Evolutionary conservation across 345 rosid species (phyloP), one percentile per base, ranked within the genome.

Genomic region (Cardamine resedifolia): DNA sequence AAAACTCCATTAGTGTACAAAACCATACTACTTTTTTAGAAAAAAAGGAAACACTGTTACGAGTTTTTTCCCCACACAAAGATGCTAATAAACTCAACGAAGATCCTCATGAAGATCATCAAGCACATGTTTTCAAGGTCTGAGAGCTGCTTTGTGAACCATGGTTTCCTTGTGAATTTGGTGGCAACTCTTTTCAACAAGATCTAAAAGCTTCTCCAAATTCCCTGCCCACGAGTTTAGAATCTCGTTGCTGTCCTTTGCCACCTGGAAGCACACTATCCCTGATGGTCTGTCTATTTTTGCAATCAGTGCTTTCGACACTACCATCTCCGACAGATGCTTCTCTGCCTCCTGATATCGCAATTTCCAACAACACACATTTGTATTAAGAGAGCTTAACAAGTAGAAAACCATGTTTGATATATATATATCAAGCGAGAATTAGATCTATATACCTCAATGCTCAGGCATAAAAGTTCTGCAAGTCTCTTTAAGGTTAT

Each of bases 111-210:
- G 63, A 33, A 31, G 31, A 24, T 45, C 16, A 16, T 12, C 23
- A 24, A 19, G 24, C 19, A 41, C 23, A 55, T 5, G 58, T 23
- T 18, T 20, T 75, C 71, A 61, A 47, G 49, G 66, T 65, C 78
- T 87, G 85, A 92, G 72, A 74, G 87, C 95, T 21, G 91, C 92
- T 85, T 92, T 96, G 87, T 92, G 99, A 66, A 92, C 92, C 98
- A 92, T 96, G 71, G 97, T 96, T 80, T 96, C 99, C 78, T 92
- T 96, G 92, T 96, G 99, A 71, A 96, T 96, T 75, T 96, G 98
- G 75, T 88, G 99, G 89, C 98, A 92, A 82, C 98, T 92, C 88
- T 96, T 92, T 79, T 92, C 99, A 7, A 96, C 98, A 39, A 90
- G 98, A 82, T 96, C 97, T 26, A 96, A 90, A 76, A 96, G 85